These are phyloP conservation scores for Aspergillus haitiensis DNA, from an alignment of 495 filamentous ascomycete genomes.

Conservation along the genomic window DNA sequence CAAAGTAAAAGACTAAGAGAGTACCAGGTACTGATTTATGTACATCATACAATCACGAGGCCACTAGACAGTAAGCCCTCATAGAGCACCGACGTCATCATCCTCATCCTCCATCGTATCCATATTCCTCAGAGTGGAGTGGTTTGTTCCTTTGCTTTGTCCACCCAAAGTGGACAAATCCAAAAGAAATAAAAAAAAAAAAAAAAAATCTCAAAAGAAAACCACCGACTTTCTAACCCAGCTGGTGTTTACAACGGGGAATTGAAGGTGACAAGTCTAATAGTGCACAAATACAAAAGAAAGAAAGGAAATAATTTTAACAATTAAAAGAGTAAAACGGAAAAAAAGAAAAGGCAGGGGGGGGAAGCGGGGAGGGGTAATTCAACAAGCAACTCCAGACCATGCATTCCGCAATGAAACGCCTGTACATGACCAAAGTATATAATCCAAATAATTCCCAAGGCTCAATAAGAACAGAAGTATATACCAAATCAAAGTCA, in stretches of 20 bases:
- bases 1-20: too few relatives aligned
- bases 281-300: neutral
- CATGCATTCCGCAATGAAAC: constrained; percentile 31
- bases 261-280: neutral
- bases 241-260: neutral
- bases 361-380: neutral
- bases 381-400: constrained; percentile 25
- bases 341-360: constrained; percentile 4
- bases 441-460: constrained; percentile 10
- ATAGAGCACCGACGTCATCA: constrained; percentile 2
- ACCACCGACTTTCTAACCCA: constrained; percentile 6
- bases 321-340: constrained; percentile 13
- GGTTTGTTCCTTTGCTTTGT: constrained; percentile 14
- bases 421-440: constrained; percentile 28
- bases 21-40: neutral
- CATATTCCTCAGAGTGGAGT: constrained; percentile 26
- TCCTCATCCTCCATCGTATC: constrained; percentile 14
- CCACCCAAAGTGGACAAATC: neutral
- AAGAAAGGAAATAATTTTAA: constrained; percentile 13
- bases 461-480: constrained; percentile 18
- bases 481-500: constrained; percentile 22
- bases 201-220: neutral
- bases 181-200: neutral
- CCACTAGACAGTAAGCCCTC: neutral
- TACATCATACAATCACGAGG: neutral